A percentile compares a stretch with the other conserved stretches of the same genome.
Evolutionary conservation across 495 filamentous ascomycete genomes (phyloP).

Genomic region (Penicillium cinerascens): DNA sequence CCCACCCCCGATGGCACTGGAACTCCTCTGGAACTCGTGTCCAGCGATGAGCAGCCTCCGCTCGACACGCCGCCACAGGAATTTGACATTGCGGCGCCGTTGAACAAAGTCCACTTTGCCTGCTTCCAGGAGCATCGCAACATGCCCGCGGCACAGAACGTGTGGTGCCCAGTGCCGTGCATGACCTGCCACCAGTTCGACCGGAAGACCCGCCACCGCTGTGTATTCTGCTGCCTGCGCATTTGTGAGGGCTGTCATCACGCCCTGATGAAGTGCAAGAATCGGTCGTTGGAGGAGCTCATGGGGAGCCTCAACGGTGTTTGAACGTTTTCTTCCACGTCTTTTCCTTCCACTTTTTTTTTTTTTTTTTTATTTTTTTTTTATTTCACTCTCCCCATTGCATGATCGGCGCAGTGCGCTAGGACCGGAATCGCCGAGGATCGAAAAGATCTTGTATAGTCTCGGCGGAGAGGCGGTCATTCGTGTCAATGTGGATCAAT

Average conservation of each 20-base stretch:
- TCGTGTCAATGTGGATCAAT: slow-evolving; percentile 3
- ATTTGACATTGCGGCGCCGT: slow-evolving; percentile 33
- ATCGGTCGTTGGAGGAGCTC: slow-evolving; percentile 36
- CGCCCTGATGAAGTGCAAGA: slow-evolving; percentile 32
- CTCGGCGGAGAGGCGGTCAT: slow-evolving; percentile 1
- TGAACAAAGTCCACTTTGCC: slow-evolving; percentile 39
- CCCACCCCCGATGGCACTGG: slow-evolving; percentile 33
- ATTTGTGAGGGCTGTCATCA: slow-evolving; percentile 43
- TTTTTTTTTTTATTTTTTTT: slow-evolving; percentile 5
- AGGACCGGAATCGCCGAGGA: not conserved
- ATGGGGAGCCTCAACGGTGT: slow-evolving; percentile 18
- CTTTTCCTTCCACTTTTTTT: not conserved
- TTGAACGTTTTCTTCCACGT: not conserved
- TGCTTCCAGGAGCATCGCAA: slow-evolving; percentile 47
- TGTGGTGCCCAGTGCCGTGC: slow-evolving; percentile 46
- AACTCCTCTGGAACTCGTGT: slow-evolving; percentile 22
- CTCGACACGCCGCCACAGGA: slow-evolving; percentile 32
- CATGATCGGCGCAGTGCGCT: slow-evolving; percentile 14
- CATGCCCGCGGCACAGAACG: slow-evolving; percentile 42
- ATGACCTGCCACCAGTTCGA: slow-evolving; percentile 49
- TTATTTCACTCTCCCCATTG: slow-evolving; percentile 5
- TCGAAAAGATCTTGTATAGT: not conserved
- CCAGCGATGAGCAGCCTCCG: slow-evolving; percentile 27
- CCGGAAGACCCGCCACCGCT: slow-evolving; percentile 41
- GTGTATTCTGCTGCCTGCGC: slow-evolving; percentile 48